phyloP scores from a whole-genome alignment of 352 stramenopile species.

The Thalassiosira livingstoniorum region DNA sequence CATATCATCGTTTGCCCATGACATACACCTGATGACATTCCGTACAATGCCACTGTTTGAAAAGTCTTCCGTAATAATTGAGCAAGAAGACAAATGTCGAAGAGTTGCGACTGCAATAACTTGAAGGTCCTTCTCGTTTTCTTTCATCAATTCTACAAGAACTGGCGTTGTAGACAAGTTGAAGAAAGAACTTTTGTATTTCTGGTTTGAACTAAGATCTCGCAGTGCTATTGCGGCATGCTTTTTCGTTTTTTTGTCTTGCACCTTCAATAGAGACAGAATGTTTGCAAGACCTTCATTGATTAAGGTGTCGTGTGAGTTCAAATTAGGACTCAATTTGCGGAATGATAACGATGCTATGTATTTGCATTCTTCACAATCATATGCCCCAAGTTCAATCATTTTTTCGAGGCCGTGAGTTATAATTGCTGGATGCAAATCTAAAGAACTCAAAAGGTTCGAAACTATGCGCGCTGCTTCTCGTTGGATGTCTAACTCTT shows the following conservation, averaged over 20 bases:
- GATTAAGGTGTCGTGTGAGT: conserved; percentile 90
- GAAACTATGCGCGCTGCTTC: conserved; percentile 92
- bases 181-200: conserved; percentile 56
- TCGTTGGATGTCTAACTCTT: conserved; percentile 92
- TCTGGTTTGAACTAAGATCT: conserved; percentile 66
- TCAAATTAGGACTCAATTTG: conserved; percentile 93
- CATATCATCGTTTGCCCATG: conserved; percentile 90
- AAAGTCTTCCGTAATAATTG: conserved; percentile 84
- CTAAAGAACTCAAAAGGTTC: conserved; percentile 93
- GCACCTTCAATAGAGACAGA: conserved; percentile 90
- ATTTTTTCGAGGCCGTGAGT: conserved; percentile 90
- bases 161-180: conserved; percentile 89
- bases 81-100: conserved; percentile 89
- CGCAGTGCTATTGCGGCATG: conserved; percentile 89
- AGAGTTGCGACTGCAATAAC: conserved; percentile 90
- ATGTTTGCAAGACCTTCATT: conserved; percentile 91
- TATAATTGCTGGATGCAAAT: conserved; percentile 92
- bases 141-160: conserved; percentile 90
- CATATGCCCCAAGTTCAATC: conserved; percentile 89
- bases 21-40: conserved; percentile 90
- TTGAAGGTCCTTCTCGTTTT: conserved; percentile 90
- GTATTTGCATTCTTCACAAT: conserved; percentile 93
- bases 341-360: conserved; percentile 93
- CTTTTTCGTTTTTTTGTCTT: conserved; percentile 92
- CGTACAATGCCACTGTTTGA: conserved; percentile 76